A percentile compares a stretch with the other conserved stretches of the same genome.
phyloP scores from a whole-genome alignment of 2,329 filamentous ascomycete species.

The Talaromyces islandicus region DNA sequence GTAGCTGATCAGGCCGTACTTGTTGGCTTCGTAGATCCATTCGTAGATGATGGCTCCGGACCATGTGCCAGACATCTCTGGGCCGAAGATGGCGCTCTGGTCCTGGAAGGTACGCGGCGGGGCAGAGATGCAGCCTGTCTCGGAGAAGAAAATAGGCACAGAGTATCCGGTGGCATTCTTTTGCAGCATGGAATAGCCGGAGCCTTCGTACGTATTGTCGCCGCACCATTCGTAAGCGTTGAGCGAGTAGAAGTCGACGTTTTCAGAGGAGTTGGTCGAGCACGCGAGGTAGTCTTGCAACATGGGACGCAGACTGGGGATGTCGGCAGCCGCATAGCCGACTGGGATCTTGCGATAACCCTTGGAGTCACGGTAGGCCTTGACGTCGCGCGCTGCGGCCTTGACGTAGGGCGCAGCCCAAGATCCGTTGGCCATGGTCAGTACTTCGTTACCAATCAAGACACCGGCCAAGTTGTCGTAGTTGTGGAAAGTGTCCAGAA shows the following conservation, averaged over 20 bases:
- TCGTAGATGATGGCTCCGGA: slow-evolving; percentile 83
- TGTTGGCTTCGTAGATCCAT: slow-evolving; percentile 79
- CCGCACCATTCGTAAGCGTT: slow-evolving; percentile 84
- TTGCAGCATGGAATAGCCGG: slow-evolving; percentile 67
- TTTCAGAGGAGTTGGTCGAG: slow-evolving; percentile 59
- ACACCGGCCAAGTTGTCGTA: slow-evolving; percentile 79
- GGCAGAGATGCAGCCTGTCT: slow-evolving; percentile 70
- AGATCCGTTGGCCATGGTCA: slow-evolving; percentile 48
- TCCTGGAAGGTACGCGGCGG: slow-evolving; percentile 47
- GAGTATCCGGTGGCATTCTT: slow-evolving; percentile 63
- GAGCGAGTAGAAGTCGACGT: slow-evolving; percentile 75
- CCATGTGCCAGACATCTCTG: slow-evolving; percentile 63
- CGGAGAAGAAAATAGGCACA: slow-evolving; percentile 85
- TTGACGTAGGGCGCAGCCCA: slow-evolving; percentile 75
- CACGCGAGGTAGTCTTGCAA: slow-evolving; percentile 73
- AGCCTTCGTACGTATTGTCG: slow-evolving; percentile 46
- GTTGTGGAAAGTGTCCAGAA: slow-evolving; percentile 69
- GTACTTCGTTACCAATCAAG: slow-evolving; percentile 82
- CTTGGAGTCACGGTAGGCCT: slow-evolving; percentile 69
- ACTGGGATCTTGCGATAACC: slow-evolving; percentile 75
- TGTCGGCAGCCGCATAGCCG: slow-evolving; percentile 84
- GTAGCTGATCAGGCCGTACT: slow-evolving; percentile 77
- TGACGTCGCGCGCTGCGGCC: slow-evolving; percentile 73
- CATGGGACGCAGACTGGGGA: slow-evolving; percentile 61
- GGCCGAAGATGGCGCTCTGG: slow-evolving; percentile 69